Conservation (phyloP, 306 rosid species). For the Aeschynomene evenia region DNA sequence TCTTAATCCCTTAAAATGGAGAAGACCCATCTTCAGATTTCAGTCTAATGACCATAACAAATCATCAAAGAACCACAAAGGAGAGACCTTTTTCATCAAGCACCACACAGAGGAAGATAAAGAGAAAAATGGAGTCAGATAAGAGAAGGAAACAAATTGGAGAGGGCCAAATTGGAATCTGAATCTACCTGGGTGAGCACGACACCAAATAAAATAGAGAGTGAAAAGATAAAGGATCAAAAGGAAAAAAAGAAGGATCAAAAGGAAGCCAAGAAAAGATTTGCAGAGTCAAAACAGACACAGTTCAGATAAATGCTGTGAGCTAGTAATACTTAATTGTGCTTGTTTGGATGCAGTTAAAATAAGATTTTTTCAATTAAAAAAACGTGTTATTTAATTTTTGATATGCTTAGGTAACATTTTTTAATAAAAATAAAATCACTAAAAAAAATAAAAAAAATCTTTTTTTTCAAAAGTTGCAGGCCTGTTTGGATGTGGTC, state of each 20-base stretch:
- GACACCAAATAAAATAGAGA: neutral
- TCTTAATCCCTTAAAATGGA: neutral
- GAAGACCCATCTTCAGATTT: conserved; percentile 35
- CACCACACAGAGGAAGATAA: neutral
- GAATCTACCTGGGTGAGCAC: conserved; percentile 10
- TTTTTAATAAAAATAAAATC: no score
- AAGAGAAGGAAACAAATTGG: conserved; percentile 3
- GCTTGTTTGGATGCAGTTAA: no score
- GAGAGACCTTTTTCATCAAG: neutral
- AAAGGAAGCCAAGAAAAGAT: neutral
- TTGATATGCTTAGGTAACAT: no score
- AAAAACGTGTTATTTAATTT: no score
- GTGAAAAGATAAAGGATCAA: neutral
- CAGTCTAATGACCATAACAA: neutral
- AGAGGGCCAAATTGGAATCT: neutral
- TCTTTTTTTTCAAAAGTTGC: no score
- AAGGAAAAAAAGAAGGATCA: neutral
- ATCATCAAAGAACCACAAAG: neutral
- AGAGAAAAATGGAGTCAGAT: neutral
- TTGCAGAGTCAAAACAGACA: no score
- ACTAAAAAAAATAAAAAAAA: no score
- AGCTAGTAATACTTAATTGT: no score
- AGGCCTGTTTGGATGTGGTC: no score
- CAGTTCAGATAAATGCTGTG: no score
- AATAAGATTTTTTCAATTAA: no score